Evolutionary conservation across 805 yeast genomes (phyloP), one percentile per base, ranked within the genome.

Genomic region (Starmerella vitae): DNA sequence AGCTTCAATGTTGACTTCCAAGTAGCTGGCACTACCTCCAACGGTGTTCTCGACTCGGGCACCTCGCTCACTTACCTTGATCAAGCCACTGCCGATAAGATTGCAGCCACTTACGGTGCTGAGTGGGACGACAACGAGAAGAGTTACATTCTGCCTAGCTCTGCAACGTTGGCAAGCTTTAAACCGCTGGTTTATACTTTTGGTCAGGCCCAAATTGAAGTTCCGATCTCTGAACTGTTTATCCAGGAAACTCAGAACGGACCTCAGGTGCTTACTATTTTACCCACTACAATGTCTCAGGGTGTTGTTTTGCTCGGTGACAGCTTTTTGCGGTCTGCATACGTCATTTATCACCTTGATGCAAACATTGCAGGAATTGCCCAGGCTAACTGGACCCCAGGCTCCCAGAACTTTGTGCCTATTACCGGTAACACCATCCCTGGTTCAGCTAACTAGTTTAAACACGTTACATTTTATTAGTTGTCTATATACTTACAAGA

Each of bases 311-410:
- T 46, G 27, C 60, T 77, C 30, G 88, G 86, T 18, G 83, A 75
- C 53, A 65, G 68, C 37, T 68, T 78, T 53, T 60, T 79, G 42
- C 64, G 79, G 41, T 65, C 69, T 29, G 77, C 76, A 4, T 79
- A 78, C 53, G 67, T 72, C 18, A 82, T 77, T 13, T 74, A 69
- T 56, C 79, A 79, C 52, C 59, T 77, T 39, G 82, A 76, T 25
- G 67, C 66, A 46, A 56, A 57, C 34, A 61, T 68, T 49, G 60
- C 76, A 24, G 74, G 78, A 1, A 49, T 79, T 40, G 83, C 77
- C 4, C 74, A 65, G 50, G 70, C 68, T 20, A 46, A 46, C 31
- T 56, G 44, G 46, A 36, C 47, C 39, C 48, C 53, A n/a, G 44
- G 41, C 12, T 17, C 44, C 19, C 21, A 62, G 14, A 39, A 54